Percentiles rank a stretch among this genome's conserved stretches.
Evolutionary conservation across 768 basidiomycete species (phyloP).

Genomic region (Melanogaster broomeanus): DNA sequence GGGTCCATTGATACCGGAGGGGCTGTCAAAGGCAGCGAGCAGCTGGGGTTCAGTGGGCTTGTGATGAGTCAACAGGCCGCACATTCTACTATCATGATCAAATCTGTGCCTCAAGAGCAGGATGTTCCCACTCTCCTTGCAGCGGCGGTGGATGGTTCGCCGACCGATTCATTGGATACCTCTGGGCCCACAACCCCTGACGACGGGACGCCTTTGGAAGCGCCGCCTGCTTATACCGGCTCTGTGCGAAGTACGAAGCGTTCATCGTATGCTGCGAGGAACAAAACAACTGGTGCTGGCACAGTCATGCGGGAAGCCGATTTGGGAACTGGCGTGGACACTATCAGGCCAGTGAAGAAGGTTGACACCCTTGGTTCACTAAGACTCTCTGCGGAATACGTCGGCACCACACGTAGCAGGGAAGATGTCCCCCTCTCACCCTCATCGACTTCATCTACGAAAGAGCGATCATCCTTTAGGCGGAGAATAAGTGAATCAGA

Average conservation of each 20-base stretch:
- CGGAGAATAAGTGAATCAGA: slow-evolving; percentile 55
- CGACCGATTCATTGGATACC: slow-evolving; percentile 42
- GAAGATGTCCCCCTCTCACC: slow-evolving; percentile 47
- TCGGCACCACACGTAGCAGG: slow-evolving; percentile 65
- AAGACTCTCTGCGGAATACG: slow-evolving; percentile 75
- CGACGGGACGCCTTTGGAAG: slow-evolving; percentile 46
- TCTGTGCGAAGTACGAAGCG: slow-evolving; percentile 64
- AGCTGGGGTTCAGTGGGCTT: slow-evolving; percentile 38
- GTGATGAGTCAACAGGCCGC: slow-evolving; percentile 55
- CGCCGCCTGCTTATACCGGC: slow-evolving; percentile 74
- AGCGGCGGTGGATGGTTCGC: slow-evolving; percentile 32
- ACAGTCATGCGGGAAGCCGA: slow-evolving; percentile 81
- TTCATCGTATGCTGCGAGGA: slow-evolving; percentile 79
- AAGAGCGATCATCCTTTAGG: slow-evolving; percentile 42
- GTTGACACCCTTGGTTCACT: slow-evolving; percentile 80
- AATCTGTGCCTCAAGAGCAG: slow-evolving; percentile 40
- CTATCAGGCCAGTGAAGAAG: slow-evolving; percentile 92
- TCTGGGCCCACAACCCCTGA: slow-evolving; percentile 37
- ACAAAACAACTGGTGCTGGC: slow-evolving; percentile 59
- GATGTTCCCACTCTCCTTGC: slow-evolving; percentile 43
- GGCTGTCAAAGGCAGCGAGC: slow-evolving; percentile 68
- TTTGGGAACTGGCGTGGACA: slow-evolving; percentile 85
- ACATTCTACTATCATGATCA: slow-evolving; percentile 76
- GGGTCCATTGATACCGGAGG: slow-evolving; percentile 61
- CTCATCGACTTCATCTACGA: slow-evolving; percentile 48